Evolutionary conservation across 2,329 filamentous ascomycete genomes (phyloP).

Genomic region (Xylogone sp.): DNA sequence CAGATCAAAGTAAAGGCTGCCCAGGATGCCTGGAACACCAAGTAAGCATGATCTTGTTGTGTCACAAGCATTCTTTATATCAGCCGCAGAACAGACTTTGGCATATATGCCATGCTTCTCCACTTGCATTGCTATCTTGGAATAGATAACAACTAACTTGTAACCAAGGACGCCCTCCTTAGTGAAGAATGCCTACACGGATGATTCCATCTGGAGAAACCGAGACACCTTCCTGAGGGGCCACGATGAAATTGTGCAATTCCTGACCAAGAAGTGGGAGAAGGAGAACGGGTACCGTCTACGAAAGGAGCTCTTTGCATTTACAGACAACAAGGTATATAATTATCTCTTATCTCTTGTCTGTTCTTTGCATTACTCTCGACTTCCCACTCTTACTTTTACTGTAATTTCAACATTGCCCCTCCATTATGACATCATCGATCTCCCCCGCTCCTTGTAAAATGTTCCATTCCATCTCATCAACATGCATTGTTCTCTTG

Average conservation of each 20-base stretch:
- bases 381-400: background rate
- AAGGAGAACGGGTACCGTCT: slow-evolving; percentile 69
- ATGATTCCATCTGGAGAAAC: slow-evolving; percentile 78
- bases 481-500: too few relatives aligned
- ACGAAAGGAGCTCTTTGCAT: slow-evolving; percentile 81
- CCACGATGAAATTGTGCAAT: slow-evolving; percentile 61
- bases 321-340: slow-evolving; percentile 58
- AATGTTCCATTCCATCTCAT: too few relatives aligned
- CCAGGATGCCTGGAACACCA: slow-evolving; percentile 79
- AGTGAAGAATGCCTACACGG: slow-evolving; percentile 71
- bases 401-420: background rate
- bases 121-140: too few relatives aligned
- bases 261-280: slow-evolving; percentile 71
- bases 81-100: too few relatives aligned
- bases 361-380: background rate
- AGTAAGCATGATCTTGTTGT: slow-evolving; percentile 41
- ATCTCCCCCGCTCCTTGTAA: too few relatives aligned
- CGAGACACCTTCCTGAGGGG: slow-evolving; percentile 66
- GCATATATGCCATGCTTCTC: too few relatives aligned
- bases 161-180: slow-evolving; percentile 53
- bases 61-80: background rate
- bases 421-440: too few relatives aligned
- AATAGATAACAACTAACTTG: background rate
- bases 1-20: slow-evolving; percentile 76
- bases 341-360: background rate